Percentiles rank a stretch among this genome's conserved stretches.
These are phyloP conservation scores for Mortierella antarctica DNA, from an alignment of 192 early-diverging fungal genomes.

Conservation along the genomic window DNA sequence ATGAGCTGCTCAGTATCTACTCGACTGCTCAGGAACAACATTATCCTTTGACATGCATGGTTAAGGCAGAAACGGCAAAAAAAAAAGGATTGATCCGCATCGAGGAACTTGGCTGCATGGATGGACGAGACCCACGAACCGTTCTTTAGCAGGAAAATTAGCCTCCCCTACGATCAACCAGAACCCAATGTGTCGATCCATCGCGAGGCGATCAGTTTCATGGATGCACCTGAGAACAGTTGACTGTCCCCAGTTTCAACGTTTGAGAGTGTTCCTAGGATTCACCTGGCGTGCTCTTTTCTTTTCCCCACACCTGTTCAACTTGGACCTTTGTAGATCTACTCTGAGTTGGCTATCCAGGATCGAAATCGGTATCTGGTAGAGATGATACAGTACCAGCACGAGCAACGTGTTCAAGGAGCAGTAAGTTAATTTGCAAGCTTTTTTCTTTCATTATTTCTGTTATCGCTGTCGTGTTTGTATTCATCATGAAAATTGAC, in stretches of 20 bases:
- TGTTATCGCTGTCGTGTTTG: background rate
- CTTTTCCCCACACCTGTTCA: background rate
- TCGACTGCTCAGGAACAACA: too few relatives aligned
- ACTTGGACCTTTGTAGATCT: slow-evolving; percentile 21
- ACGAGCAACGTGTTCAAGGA: slow-evolving; percentile 15
- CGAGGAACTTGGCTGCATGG: too few relatives aligned
- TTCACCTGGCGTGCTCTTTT: background rate
- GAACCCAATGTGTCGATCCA: too few relatives aligned
- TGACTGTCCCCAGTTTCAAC: background rate
- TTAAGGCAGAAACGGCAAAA: too few relatives aligned
- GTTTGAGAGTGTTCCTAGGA: background rate
- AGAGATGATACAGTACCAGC: slow-evolving; percentile 39
- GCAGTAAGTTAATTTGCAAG: background rate
- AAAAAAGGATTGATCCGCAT: too few relatives aligned
- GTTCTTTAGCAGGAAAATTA: too few relatives aligned
- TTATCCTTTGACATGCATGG: too few relatives aligned
- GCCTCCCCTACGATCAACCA: too few relatives aligned
- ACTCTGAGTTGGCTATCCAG: slow-evolving; percentile 48
- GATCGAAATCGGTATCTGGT: slow-evolving; percentile 32
- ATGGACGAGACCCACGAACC: too few relatives aligned
- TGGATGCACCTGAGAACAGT: too few relatives aligned
- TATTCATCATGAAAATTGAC: background rate
- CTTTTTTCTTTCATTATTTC: background rate
- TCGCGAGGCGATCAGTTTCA: too few relatives aligned
- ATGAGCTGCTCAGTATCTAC: too few relatives aligned